Evolutionary conservation across 2,329 filamentous ascomycete species (phyloP), one percentile per base, ranked within the genome.

Genomic region (Diaporthe amygdali): DNA sequence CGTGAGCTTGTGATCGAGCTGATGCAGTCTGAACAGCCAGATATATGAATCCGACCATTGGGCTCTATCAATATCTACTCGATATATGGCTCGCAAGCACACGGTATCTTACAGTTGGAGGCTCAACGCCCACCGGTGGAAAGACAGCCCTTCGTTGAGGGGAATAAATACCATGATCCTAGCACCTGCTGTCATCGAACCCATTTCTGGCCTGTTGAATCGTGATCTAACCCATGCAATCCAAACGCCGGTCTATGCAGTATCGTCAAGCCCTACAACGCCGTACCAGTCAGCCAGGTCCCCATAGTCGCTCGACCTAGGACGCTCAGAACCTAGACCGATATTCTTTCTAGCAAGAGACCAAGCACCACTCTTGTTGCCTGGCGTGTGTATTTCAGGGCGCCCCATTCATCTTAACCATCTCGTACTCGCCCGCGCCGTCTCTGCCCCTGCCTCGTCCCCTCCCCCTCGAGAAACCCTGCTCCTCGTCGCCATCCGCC

Each of bases 381-480:
- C 44, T 30, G 34, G 27, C 37, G 12, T n/a, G 22, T 9, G 56
- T n/a, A 68, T 15, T 49, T 64, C 25, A 71, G 69, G 14, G 49
- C 7, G n/a, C 68, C 66, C 74, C 75, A 32, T 86, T 86, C 77
- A 90, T 83, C 49, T 84, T 82, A 12, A 88, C 87, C 90, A 93
- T 92, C 79, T 93, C 91, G 79, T 93, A 93, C 73, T 90, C 89
- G 15, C 87, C 89, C 0, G 82, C 85, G 0, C 86, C 86, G 73
- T 90, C 88, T 66, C 86, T 82, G 0, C 86, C 86, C 69, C 88
- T 82, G 0, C 86, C 89, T 47, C 87, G 82, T 0, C 86, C 85
- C 37, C 86, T 79, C 0, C 88, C 88, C 61, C 86, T 79, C 6
- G 82, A 80, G 73, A 87, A 86, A 6, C 86, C 88, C 75, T 84